Evolutionary conservation across 2,329 filamentous ascomycete genomes (phyloP).

Genomic region (Fonsecaea pugnacius): DNA sequence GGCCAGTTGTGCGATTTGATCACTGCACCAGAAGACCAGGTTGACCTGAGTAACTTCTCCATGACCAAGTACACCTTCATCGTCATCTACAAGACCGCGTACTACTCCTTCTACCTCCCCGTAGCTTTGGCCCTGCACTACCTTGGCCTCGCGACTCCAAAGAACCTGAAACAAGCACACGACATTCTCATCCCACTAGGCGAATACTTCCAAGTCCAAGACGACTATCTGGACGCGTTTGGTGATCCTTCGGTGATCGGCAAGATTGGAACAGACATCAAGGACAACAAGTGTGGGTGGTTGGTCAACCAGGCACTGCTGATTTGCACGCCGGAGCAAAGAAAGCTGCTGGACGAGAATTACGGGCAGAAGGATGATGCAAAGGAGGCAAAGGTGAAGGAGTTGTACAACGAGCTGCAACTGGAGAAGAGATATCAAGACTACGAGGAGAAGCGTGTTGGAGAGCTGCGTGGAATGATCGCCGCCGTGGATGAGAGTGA

Average conservation of each 20-base stretch:
- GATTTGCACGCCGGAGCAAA: slow-evolving; percentile 80
- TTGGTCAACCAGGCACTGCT: slow-evolving; percentile 91
- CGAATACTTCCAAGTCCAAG: slow-evolving; percentile 99
- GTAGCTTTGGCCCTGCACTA: slow-evolving; percentile 88
- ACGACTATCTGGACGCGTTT: slow-evolving; percentile 98
- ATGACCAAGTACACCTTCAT: slow-evolving; percentile 97
- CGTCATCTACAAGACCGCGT: slow-evolving; percentile 99
- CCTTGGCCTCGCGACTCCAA: slow-evolving; percentile 78
- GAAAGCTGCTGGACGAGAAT: slow-evolving; percentile 83
- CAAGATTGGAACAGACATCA: slow-evolving; percentile 98
- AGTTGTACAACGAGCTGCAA: slow-evolving; percentile 81
- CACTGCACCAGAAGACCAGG: slow-evolving; percentile 90
- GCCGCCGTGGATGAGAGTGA: slow-evolving; percentile 78
- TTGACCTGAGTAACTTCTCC: slow-evolving; percentile 94
- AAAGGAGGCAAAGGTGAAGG: slow-evolving; percentile 85
- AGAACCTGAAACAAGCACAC: slow-evolving; percentile 86
- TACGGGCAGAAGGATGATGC: slow-evolving; percentile 89
- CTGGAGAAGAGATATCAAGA: slow-evolving; percentile 81
- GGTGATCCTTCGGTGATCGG: slow-evolving; percentile 90
- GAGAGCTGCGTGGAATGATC: slow-evolving; percentile 77
- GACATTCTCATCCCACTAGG: slow-evolving; percentile 95
- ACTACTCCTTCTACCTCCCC: slow-evolving; percentile 98
- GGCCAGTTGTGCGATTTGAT: slow-evolving; percentile 93
- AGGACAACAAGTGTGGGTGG: slow-evolving; percentile 99
- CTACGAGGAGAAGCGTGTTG: slow-evolving; percentile 85